These are phyloP conservation scores for Ophiocordyceps sinensis DNA, from an alignment of 2,329 filamentous ascomycete species.

Conservation along the genomic window DNA sequence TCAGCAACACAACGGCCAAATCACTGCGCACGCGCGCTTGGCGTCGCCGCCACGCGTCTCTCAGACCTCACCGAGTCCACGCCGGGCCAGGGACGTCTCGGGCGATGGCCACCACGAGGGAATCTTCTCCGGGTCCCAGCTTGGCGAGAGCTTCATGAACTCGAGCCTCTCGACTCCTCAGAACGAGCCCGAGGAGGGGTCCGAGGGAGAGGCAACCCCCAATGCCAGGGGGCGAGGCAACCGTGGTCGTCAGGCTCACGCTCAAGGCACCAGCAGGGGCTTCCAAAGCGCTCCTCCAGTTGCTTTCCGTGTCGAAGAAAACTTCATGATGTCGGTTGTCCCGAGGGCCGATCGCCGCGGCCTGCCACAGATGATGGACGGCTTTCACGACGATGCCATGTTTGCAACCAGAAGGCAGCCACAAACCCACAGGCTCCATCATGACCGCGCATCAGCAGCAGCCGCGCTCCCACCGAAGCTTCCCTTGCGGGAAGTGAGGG, in stretches of 20 bases:
- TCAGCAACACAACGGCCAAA: slow-evolving; percentile 8
- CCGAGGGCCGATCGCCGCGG: slow-evolving; percentile 8
- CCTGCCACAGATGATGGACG: slow-evolving; percentile 16
- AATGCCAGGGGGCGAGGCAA: slow-evolving; percentile 2
- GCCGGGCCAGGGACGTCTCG: slow-evolving; percentile 2
- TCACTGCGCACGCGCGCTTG: slow-evolving; percentile 1
- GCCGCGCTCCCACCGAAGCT: background rate
- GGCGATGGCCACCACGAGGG: slow-evolving; percentile 9
- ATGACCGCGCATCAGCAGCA: background rate
- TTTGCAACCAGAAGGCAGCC: slow-evolving; percentile 7
- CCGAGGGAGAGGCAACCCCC: slow-evolving; percentile 3
- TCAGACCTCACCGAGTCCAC: slow-evolving; percentile 8
- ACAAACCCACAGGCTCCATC: slow-evolving; percentile 6
- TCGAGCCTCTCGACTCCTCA: slow-evolving; percentile 22
- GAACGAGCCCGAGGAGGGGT: slow-evolving; percentile 11
- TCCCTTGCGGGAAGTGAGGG: slow-evolving; percentile 1
- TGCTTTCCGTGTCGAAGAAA: slow-evolving; percentile 21
- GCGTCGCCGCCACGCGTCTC: slow-evolving; percentile 8
- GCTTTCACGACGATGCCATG: slow-evolving; percentile 13
- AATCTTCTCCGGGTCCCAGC: slow-evolving; percentile 23
- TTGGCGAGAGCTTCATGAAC: slow-evolving; percentile 24
- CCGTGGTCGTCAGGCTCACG: background rate
- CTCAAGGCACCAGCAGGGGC: background rate
- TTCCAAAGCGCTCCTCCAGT: slow-evolving; percentile 3
- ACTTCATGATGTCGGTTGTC: slow-evolving; percentile 22